phyloP scores from a whole-genome alignment of 805 yeast species.

The Phaffomyces antillensis region DNA sequence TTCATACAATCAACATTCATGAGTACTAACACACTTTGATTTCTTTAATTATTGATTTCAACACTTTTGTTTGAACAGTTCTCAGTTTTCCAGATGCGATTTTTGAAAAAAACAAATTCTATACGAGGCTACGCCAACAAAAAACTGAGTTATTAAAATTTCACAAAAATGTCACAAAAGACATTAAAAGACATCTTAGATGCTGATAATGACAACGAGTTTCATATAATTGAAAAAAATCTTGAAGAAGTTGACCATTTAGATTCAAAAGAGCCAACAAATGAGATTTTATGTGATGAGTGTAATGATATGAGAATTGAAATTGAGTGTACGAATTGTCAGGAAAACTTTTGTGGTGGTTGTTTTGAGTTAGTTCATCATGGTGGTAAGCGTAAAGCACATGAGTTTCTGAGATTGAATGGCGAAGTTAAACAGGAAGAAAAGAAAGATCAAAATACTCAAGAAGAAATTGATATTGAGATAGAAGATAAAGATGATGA shows the following conservation, averaged over 20 bases:
- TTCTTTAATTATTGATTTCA: not conserved
- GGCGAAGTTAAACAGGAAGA: conserved; percentile 16
- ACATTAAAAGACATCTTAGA: conserved; percentile 33
- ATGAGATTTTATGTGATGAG: conserved; percentile 50
- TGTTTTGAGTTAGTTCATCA: conserved; percentile 64
- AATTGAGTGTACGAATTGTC: conserved; percentile 53
- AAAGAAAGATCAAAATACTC: conserved; percentile 5
- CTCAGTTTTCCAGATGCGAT: not conserved
- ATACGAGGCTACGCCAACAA: not conserved
- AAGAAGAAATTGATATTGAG: conserved; percentile 8
- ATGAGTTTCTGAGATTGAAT: conserved; percentile 27
- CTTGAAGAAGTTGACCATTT: conserved; percentile 12
- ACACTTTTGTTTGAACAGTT: not conserved
- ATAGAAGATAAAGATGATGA: not conserved
- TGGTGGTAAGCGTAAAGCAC: conserved; percentile 54
- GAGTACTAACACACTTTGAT: not conserved
- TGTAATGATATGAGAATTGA: conserved; percentile 70
- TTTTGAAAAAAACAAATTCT: not conserved
- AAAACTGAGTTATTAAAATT: not conserved
- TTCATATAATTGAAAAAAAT: conserved; percentile 22
- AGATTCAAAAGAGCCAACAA: conserved; percentile 14
- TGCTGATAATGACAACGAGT: conserved; percentile 28
- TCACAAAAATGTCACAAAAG: conserved; percentile 8
- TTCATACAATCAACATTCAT: no score
- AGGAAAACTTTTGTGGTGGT: conserved; percentile 61